Evolutionary conservation across 345 rosid genomes (phyloP), one percentile per base, ranked within the genome.

Genomic region (Hevea brasiliensis): DNA sequence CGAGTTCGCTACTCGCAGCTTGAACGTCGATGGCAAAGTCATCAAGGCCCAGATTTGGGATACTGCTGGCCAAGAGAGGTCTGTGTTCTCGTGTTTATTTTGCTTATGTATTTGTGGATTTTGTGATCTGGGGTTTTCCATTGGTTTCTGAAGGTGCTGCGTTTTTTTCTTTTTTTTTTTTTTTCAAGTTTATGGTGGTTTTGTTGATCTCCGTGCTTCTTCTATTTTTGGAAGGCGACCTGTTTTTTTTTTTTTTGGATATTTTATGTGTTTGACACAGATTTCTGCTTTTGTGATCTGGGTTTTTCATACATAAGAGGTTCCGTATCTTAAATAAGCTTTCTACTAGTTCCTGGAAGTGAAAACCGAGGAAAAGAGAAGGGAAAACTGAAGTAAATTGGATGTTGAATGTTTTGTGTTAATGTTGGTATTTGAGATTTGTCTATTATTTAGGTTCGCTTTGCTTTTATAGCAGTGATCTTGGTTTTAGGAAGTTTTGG

Each of bases 41-140:
- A 88, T 92, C 82, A 92, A 92, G 78, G 94, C 98, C 77, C 98
- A 92, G 96, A 92, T 92, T 90, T 92, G 98, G 98, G 98, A 92
- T 74, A 92, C 98, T 61, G 98, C 98, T 82, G 98, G 98, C 61
- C 96, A 92, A 78, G 98, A 92, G 69, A 92, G 98, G 96, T 90
- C 42, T 40, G 72, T 32, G 50, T 23, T 81, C 29, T 15, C 11
- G 7, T 14, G 13, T 41, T 50, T n/a, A 24, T 32, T 58, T 18
- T 40, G 5, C 2, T 9, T 29, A 45, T 27, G 7, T 68, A 18
- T 50, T 76, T 72, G 41, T 23, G 21, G 21, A 17, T 58, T 75
- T 75, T 41, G 56, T 68, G 73, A 75, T 75, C 73, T 51, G 67
- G 42, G 50, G 35, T 50, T 47, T 47, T 8, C 15, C 37, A 32